Conservation (phyloP, 2,329 filamentous ascomycete species). For the Alternaria sp. region DNA sequence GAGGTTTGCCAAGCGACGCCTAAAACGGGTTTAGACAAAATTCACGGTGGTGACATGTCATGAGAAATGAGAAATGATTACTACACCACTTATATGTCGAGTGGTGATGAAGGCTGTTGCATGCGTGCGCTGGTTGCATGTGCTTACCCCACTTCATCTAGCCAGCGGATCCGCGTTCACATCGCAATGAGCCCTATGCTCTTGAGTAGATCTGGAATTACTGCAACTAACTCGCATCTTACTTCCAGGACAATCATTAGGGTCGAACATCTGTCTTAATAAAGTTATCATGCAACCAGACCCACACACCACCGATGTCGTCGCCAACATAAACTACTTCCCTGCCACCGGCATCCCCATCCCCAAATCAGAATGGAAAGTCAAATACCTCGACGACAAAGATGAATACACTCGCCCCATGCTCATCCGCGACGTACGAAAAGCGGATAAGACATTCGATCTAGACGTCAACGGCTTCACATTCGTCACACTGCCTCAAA, state of each 20-base stretch:
- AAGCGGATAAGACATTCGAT: slow-evolving; percentile 46
- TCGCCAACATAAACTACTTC: slow-evolving; percentile 28
- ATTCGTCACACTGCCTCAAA: slow-evolving; percentile 19
- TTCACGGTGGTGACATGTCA: background rate
- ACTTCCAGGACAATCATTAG: background rate
- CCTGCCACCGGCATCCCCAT: slow-evolving; percentile 19
- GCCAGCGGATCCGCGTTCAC: slow-evolving; percentile 1
- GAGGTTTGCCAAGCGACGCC: background rate
- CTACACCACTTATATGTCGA: background rate
- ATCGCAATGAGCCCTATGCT: background rate
- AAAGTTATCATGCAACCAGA: background rate
- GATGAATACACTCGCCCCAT: slow-evolving; percentile 29
- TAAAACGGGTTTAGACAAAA: background rate
- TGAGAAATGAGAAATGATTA: slow-evolving; percentile 4
- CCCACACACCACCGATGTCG: slow-evolving; percentile 7
- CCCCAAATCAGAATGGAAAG: slow-evolving; percentile 19
- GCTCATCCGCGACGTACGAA: slow-evolving; percentile 52
- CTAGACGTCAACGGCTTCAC: slow-evolving; percentile 47
- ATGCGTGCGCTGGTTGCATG: background rate
- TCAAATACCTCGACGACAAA: slow-evolving; percentile 11
- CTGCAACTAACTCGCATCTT: background rate
- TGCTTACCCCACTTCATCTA: slow-evolving; percentile 8
- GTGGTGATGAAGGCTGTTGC: background rate
- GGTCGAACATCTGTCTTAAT: no score
- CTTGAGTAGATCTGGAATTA: accelerated